These are phyloP conservation scores for Musa itinerans DNA, from an alignment of 176 grass and related monocot genomes.

Conservation along the genomic window DNA sequence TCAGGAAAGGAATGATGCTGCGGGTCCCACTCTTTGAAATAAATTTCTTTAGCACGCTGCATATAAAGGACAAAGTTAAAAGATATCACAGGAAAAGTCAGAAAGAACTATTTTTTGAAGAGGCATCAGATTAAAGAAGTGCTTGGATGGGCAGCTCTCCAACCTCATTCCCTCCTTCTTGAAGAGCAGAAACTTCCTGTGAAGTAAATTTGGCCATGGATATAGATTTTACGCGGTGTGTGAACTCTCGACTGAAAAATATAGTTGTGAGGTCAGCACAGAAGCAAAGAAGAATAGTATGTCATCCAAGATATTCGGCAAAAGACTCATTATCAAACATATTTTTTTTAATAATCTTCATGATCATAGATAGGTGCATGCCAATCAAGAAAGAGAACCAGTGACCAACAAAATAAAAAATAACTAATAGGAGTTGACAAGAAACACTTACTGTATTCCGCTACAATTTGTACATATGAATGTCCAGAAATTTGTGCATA, in stretches of 20 bases:
- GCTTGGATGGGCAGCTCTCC: not conserved
- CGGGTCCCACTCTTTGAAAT: conserved; percentile 61
- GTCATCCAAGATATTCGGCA: not conserved
- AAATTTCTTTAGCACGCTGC: conserved; percentile 48
- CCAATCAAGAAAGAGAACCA: not conserved
- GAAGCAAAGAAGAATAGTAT: not conserved
- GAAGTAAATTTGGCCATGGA: conserved; percentile 63
- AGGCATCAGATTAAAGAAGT: not conserved
- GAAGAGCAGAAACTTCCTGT: conserved; percentile 49
- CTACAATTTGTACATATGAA: conserved; percentile 57
- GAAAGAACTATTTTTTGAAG: not conserved
- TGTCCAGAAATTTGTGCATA: conserved; percentile 64
- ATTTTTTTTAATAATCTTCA: not conserved
- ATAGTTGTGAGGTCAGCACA: conserved; percentile 8
- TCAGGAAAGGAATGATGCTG: conserved; percentile 36
- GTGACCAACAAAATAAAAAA: not conserved
- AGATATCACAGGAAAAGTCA: conserved; percentile 7
- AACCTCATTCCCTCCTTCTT: conserved; percentile 68
- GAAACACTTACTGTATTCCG: conserved; percentile 60
- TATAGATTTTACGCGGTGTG: conserved; percentile 64
- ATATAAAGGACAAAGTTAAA: conserved; percentile 6
- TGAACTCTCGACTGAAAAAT: conserved; percentile 49
- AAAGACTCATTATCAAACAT: not conserved
- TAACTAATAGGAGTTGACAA: not conserved
- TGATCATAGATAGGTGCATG: not conserved